A percentile compares a stretch with the other conserved stretches of the same genome.
phyloP scores from a whole-genome alignment of 1,284 basidiomycete genomes.

The Lentinula novae-zelandiae region DNA sequence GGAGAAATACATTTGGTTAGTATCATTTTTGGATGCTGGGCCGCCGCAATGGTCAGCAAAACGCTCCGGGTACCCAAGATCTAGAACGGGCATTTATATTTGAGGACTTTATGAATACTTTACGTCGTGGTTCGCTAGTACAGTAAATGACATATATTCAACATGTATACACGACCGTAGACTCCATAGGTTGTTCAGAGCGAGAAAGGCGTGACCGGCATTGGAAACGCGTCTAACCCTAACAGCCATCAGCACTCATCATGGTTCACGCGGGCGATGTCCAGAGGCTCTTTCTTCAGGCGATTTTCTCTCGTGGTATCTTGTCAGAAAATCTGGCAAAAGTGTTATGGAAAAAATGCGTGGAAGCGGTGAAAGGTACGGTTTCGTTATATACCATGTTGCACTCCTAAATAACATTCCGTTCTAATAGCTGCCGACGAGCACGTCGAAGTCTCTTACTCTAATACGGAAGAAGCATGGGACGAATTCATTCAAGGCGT shows the following conservation, averaged over 20 bases:
- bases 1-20: slow-evolving; percentile 81
- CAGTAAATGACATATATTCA: neutral
- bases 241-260: slow-evolving; percentile 9
- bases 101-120: neutral
- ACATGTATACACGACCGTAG: slow-evolving; percentile 1
- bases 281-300: slow-evolving; percentile 72
- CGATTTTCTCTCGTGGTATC: slow-evolving; percentile 64
- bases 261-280: slow-evolving; percentile 54
- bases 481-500: slow-evolving; percentile 55
- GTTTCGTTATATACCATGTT: slow-evolving; percentile 5
- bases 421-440: slow-evolving; percentile 44
- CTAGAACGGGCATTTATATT: slow-evolving; percentile 26
- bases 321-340: slow-evolving; percentile 61
- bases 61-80: slow-evolving; percentile 83
- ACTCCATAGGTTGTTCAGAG: no score
- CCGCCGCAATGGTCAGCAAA: slow-evolving; percentile 94
- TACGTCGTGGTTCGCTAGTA: neutral
- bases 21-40: slow-evolving; percentile 77
- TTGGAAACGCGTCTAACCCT: neutral
- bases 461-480: slow-evolving; percentile 48
- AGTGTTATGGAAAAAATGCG: slow-evolving; percentile 62
- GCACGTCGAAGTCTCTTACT: slow-evolving; percentile 41
- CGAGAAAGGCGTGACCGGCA: neutral
- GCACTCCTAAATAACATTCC: neutral
- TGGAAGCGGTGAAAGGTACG: slow-evolving; percentile 59